Conservation (phyloP, 441 rosid species). For the Dalechampia spathulata region DNA sequence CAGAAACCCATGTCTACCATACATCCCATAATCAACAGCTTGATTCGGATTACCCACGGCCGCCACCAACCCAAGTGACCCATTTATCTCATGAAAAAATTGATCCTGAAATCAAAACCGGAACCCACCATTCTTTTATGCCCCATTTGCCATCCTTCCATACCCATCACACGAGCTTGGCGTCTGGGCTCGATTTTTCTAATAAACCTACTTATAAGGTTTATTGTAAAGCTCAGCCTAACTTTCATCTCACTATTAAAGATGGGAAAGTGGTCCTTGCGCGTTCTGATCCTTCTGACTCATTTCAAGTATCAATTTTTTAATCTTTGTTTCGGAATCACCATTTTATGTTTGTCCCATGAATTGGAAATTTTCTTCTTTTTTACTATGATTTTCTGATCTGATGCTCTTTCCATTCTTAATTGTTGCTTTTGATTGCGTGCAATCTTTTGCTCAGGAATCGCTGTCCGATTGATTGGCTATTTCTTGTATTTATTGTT, state of each 20-base stretch:
- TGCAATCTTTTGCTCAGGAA: neutral
- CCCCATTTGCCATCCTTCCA: constrained; percentile 39
- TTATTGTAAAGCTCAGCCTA: constrained; percentile 56
- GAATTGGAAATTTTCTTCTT: no score
- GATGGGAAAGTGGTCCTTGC: constrained; percentile 59
- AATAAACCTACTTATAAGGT: constrained; percentile 46
- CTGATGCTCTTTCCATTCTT: neutral
- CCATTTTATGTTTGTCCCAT: no score
- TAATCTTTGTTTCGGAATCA: no score
- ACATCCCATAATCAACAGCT: constrained; percentile 9
- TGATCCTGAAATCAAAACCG: constrained; percentile 9
- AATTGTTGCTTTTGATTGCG: no score
- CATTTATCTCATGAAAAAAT: constrained; percentile 39
- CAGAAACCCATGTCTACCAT: constrained; percentile 36
- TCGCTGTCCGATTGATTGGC: neutral
- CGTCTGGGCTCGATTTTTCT: constrained; percentile 27
- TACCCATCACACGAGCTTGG: constrained; percentile 21
- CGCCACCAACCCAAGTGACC: constrained; percentile 28
- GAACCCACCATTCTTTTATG: constrained; percentile 21
- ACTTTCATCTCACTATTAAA: constrained; percentile 50
- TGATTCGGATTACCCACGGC: constrained; percentile 12
- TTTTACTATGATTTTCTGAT: neutral
- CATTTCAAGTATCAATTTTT: constrained; percentile 37
- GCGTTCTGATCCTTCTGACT: constrained; percentile 46
- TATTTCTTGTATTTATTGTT: neutral